A percentile compares a stretch with the other conserved stretches of the same genome.
phyloP scores from a whole-genome alignment of 2,329 filamentous ascomycete species.

The Aspergillus cejpii region DNA sequence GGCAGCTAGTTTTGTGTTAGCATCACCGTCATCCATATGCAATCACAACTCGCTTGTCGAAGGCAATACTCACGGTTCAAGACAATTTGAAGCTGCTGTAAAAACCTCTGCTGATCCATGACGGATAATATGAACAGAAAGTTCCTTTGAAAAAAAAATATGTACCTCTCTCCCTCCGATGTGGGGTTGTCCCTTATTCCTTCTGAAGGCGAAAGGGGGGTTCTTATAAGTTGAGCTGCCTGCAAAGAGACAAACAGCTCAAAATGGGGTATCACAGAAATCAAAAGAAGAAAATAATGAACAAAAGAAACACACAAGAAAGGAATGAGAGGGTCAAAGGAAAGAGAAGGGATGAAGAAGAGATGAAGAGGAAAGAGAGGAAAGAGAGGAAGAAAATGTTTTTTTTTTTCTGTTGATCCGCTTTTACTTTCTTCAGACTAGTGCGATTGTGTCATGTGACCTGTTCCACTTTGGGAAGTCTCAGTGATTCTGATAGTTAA shows the following conservation, averaged over 20 bases:
- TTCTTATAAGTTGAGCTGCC: constrained; percentile 22
- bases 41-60: neutral
- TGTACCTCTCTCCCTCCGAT: constrained; percentile 6
- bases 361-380: constrained; percentile 14
- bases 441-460: neutral
- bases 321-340: constrained; percentile 16
- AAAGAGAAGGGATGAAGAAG: constrained; percentile 14
- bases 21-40: neutral
- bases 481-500: too few relatives aligned
- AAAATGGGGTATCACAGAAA: constrained; percentile 30
- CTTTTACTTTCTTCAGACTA: neutral
- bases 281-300: constrained; percentile 17
- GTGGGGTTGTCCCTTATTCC: constrained; percentile 16
- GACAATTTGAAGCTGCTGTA: constrained; percentile 78
- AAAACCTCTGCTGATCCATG: constrained; percentile 79
- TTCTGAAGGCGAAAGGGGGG: constrained; percentile 8
- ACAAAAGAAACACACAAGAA: constrained; percentile 23
- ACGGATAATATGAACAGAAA: constrained; percentile 14
- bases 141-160: constrained; percentile 7
- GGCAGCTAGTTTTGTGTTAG: constrained; percentile 56
- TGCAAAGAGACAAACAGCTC: constrained; percentile 28
- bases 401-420: constrained; percentile 1
- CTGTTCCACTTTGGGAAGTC: neutral
- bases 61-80: constrained; percentile 64
- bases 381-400: constrained; percentile 18